Conservation (phyloP, 2,329 filamentous ascomycete genomes). For the Dendryphion nanum region DNA sequence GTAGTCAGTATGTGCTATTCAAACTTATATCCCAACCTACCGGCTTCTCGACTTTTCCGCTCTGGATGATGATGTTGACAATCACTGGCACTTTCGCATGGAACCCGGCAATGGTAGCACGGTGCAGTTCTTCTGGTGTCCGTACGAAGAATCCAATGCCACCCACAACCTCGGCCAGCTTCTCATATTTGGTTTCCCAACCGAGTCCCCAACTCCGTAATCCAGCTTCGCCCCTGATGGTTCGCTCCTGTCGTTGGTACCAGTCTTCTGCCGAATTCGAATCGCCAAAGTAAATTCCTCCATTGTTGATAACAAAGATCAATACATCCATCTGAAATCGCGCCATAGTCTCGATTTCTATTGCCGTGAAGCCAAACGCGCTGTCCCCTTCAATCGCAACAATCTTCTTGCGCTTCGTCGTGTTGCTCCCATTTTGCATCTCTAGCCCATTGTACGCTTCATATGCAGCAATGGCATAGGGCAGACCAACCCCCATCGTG, state of each 20-base stretch:
- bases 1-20: not conserved
- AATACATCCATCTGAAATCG: constrained; percentile 54
- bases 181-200: constrained; percentile 57
- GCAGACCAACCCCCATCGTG: constrained; percentile 59
- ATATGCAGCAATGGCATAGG: constrained; percentile 56
- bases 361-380: constrained; percentile 55
- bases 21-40: constrained; percentile 6
- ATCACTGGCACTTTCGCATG: constrained; percentile 48
- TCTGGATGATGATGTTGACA: constrained; percentile 56
- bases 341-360: constrained; percentile 58
- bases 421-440: constrained; percentile 30
- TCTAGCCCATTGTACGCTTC: constrained; percentile 52
- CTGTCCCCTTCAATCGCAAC: constrained; percentile 56
- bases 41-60: constrained; percentile 44
- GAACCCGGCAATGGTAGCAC: constrained; percentile 51
- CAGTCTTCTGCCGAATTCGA: constrained; percentile 39
- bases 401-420: constrained; percentile 47
- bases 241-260: constrained; percentile 38
- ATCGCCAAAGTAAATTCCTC: constrained; percentile 40
- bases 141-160: constrained; percentile 53
- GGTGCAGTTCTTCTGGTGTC: constrained; percentile 51
- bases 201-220: constrained; percentile 51
- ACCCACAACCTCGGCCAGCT: constrained; percentile 54
- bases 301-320: constrained; percentile 57
- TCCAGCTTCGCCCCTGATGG: constrained; percentile 25